Conservation (phyloP, 2,329 filamentous ascomycete species). For the Whalleya microplaca region DNA sequence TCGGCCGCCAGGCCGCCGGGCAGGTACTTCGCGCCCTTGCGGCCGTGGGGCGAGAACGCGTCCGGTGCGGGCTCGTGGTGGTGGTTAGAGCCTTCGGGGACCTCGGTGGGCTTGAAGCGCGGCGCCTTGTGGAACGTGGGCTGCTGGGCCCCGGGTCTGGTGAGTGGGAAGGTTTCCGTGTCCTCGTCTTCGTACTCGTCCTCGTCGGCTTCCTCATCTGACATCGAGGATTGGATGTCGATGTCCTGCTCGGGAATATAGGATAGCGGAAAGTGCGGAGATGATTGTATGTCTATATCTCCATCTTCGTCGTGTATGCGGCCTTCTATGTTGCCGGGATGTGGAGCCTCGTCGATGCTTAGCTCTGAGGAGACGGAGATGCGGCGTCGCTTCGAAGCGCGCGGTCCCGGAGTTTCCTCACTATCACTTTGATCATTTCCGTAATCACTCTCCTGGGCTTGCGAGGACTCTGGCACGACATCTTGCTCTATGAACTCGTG, state of each 20-base stretch:
- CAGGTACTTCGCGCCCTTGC: slow-evolving; percentile 40
- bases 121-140: slow-evolving; percentile 43
- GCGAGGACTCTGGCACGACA: slow-evolving; percentile 30
- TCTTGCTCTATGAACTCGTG: slow-evolving; percentile 5
- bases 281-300: slow-evolving; percentile 24
- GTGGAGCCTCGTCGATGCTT: slow-evolving; percentile 6
- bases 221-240: slow-evolving; percentile 18
- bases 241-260: slow-evolving; percentile 8
- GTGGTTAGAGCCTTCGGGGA: slow-evolving; percentile 10
- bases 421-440: not conserved
- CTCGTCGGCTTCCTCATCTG: too few species aligned
- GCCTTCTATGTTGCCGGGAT: not conserved
- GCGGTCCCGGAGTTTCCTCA: slow-evolving; percentile 6
- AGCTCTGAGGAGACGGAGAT: slow-evolving; percentile 38
- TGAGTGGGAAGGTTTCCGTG: not conserved
- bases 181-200: not conserved
- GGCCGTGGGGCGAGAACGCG: slow-evolving; percentile 44
- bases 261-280: too few species aligned
- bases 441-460: slow-evolving; percentile 1
- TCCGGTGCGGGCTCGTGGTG: slow-evolving; percentile 39
- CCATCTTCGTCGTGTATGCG: not conserved
- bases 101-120: slow-evolving; percentile 42
- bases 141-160: slow-evolving; percentile 21
- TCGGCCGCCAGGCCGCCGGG: slow-evolving; percentile 47
- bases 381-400: slow-evolving; percentile 42